Evolutionary conservation across 345 rosid genomes (phyloP).

Genomic region (Hibiscus syriacus): DNA sequence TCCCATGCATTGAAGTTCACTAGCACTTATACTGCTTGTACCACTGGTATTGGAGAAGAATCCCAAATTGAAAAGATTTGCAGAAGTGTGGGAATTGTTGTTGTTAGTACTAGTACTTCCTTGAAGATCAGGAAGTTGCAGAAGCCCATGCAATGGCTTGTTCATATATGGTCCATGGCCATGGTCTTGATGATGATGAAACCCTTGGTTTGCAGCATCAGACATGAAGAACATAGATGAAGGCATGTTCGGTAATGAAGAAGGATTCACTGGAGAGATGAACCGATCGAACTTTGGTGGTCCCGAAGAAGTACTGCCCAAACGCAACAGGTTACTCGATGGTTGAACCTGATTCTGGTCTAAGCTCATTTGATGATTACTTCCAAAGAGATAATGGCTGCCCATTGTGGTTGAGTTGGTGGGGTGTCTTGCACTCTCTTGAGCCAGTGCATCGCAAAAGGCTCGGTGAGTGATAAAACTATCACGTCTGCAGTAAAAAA

Average conservation of each 20-base stretch:
- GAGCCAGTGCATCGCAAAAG: conserved; percentile 81
- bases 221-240: too few relatives aligned
- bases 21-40: conserved; percentile 19
- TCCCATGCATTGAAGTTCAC: conserved; percentile 19
- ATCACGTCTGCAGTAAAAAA: conserved; percentile 50
- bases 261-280: conserved; percentile 30
- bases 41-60: conserved; percentile 38
- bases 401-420: conserved; percentile 34
- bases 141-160: conserved; percentile 36
- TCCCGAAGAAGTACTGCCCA: conserved; percentile 26
- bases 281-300: conserved; percentile 40
- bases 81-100: conserved; percentile 13
- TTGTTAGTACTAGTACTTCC: conserved; percentile 15
- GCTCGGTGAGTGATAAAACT: conserved; percentile 89
- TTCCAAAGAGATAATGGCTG: conserved; percentile 46
- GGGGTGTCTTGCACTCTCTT: conserved; percentile 64
- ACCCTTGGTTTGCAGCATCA: too few relatives aligned
- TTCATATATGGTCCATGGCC: conserved; percentile 6
- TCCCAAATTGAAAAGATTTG: conserved; percentile 50
- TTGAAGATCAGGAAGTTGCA: conserved; percentile 44
- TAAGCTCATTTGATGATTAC: conserved; percentile 24
- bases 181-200: conserved; percentile 15
- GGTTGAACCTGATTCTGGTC: conserved; percentile 19
- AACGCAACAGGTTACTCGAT: conserved; percentile 37
- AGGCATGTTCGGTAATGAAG: conserved; percentile 26